Base-by-base conservation (phyloP, 306 rosid species). In the Hippophae rhamnoides region DNA sequence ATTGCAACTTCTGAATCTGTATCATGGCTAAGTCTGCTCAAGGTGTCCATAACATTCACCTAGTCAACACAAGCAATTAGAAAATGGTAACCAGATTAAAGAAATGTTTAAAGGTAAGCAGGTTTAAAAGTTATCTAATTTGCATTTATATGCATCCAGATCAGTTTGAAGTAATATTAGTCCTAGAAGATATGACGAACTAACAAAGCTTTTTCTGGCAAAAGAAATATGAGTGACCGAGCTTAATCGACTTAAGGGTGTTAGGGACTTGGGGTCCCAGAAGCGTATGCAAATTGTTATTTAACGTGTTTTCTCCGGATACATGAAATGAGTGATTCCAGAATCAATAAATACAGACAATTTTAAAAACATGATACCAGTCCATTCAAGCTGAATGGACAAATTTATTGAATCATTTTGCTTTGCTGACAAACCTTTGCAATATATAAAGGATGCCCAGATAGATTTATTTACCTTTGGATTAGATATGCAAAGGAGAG, bases 21-120 rank as follows among this genome's bases (percentile, higher is more conserved):
- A 57, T 88, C 99, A 61, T 88, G 99, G 82, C 97, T 93, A 56
- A 88, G 90, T 63, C 99, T 80, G 80, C 97, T 93, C 45, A 93
- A 74, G 1, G 95, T 93, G 82, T 93, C 99, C 99, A 93, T 86
- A 56, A 93, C 99, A 72, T 79, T 88, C 79, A 88, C 99, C 99
- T 93, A 80, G 64, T 52, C 38, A 49, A 49, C 67, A 63, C 47
- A 18, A 42, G 47, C 66, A 63, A 61, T 58, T 63, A 56, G 60
- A 42, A 60, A 61, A 31, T 31, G 38, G 38, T 42, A 12, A 63
- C 10, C 52, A 47, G 53, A 42, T 52, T 6, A 51, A 64, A 63
- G 7, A 43, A 71, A 27, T 27, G 49, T 31, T 31, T 31, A 31
- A 31, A 31, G 38, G 38, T 31, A 31, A 31, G 3, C 38, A 31